Evolutionary conservation across 2,329 filamentous ascomycete genomes (phyloP).

Genomic region (Cercospora zeina): DNA sequence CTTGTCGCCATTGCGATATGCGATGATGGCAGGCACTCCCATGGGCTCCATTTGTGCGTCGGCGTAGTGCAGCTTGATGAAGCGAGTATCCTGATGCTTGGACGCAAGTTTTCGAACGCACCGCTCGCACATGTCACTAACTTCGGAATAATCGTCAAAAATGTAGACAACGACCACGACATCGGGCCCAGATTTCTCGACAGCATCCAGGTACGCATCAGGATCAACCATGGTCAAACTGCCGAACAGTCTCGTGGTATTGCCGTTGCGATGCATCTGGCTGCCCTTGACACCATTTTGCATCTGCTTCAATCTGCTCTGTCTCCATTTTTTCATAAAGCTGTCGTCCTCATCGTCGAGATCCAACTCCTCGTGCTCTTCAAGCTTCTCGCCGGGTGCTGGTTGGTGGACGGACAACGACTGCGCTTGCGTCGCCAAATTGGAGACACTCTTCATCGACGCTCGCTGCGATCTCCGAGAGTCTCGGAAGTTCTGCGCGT

Average conservation of each 20-base stretch:
- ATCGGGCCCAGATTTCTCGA: constrained; percentile 81
- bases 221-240: constrained; percentile 82
- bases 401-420: constrained; percentile 20
- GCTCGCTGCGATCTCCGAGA: constrained; percentile 36
- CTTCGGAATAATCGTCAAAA: constrained; percentile 78
- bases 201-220: constrained; percentile 88
- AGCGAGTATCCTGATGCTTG: constrained; percentile 70
- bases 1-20: constrained; percentile 85
- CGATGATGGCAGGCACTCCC: constrained; percentile 81
- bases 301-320: constrained; percentile 75
- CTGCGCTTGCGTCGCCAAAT: constrained; percentile 24
- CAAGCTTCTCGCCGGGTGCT: constrained; percentile 29
- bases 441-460: constrained; percentile 31
- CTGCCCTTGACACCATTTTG: constrained; percentile 62
- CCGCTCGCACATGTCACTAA: constrained; percentile 75
- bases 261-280: constrained; percentile 51
- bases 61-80: constrained; percentile 86
- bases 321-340: constrained; percentile 84
- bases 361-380: constrained; percentile 54
- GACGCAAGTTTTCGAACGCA: constrained; percentile 74
- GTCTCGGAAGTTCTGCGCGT: constrained; percentile 69
- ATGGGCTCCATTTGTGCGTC: constrained; percentile 94
- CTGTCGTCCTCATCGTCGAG: constrained; percentile 69
- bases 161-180: constrained; percentile 91
- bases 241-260: constrained; percentile 70